Conservation (phyloP, 2,329 filamentous ascomycete species). For the Aureobasidium pullulans region DNA sequence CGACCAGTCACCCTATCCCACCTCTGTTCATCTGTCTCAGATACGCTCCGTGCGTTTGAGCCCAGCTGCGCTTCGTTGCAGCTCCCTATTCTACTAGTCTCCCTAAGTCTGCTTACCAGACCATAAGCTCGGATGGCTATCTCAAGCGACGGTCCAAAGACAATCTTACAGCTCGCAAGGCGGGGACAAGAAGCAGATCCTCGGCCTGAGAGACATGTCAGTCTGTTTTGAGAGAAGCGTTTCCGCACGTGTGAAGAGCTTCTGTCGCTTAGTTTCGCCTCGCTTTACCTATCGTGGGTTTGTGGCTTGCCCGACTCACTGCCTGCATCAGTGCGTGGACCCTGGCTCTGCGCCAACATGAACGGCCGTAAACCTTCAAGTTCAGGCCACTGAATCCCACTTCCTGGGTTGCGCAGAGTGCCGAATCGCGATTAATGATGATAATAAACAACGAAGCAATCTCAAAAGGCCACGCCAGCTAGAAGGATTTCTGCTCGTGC, state of each 20-base stretch:
- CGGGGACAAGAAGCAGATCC: not conserved
- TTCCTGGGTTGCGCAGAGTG: not conserved
- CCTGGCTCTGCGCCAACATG: slow-evolving; percentile 6
- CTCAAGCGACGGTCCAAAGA: slow-evolving; percentile 3
- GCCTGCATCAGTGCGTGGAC: slow-evolving; percentile 7
- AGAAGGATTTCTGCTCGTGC: not conserved
- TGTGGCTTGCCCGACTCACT: slow-evolving; percentile 2
- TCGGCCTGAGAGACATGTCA: not conserved
- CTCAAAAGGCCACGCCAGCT: not conserved
- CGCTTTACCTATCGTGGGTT: slow-evolving; percentile 1
- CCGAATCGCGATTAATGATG: not conserved
- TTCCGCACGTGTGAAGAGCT: not conserved
- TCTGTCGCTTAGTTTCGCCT: slow-evolving; percentile 9
- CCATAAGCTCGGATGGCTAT: not conserved
- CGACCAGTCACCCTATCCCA: not conserved
- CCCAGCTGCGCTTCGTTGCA: slow-evolving; percentile 2
- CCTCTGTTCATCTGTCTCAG: slow-evolving; percentile 1
- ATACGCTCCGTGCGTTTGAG: not conserved
- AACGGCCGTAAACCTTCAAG: slow-evolving; percentile 1
- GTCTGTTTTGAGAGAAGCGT: slow-evolving; percentile 5
- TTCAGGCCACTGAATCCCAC: not conserved
- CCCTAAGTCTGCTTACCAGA: not conserved
- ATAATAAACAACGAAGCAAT: not conserved
- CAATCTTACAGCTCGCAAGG: slow-evolving; percentile 1
- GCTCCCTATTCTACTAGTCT: slow-evolving; percentile 1